Evolutionary conservation across 2,329 filamentous ascomycete species (phyloP), one percentile per base, ranked within the genome.

Genomic region (Fusarium mundagurra): DNA sequence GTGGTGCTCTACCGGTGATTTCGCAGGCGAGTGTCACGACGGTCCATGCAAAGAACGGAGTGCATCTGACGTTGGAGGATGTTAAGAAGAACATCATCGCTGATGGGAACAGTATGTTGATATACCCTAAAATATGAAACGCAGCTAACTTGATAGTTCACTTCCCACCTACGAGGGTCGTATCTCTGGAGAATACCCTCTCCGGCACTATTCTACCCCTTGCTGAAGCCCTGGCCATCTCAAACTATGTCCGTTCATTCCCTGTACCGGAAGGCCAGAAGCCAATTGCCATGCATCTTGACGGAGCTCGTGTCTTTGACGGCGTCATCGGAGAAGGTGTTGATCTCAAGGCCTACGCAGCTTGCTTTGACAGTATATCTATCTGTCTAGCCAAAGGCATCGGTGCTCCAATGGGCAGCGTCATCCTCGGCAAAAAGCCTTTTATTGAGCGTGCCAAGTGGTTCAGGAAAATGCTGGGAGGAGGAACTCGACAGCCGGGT

Each of bases 181-280:
- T 97, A 71, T 90, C 89, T 61, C 85, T 97, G 51, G 94, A 97
- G 80, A 96, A 96, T 79, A 96, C 94, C 5, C 86, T 96, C 36
- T 89, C 89, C 44, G 94, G 94, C 9, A 90, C 90, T 64, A 86
- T 97, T 50, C 91, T 94, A 85, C 94, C 94, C 0, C 85, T 96
- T 3, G 82, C 84, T 1, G 94, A 96, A 79, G 88, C 90, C 8
- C 86, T 85, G 65, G 85, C 87, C 38, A 97, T 97, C 74, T 87
- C 89, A 0, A 84, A 85, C 3, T 97, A 92, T 86, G 93, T 91
- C 1, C 86, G 85, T 79, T 71, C 86, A 78, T 78, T 76, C 43
- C 77, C 75, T 13, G 76, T 79, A 8, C 76, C 77, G 5, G 76
- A 77, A 50, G 77, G 70, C 10, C 73, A 77, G 57, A 75, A 92